Evolutionary conservation across 2,329 filamentous ascomycete species (phyloP).

Genomic region (Purpureocillium takamizusanense): DNA sequence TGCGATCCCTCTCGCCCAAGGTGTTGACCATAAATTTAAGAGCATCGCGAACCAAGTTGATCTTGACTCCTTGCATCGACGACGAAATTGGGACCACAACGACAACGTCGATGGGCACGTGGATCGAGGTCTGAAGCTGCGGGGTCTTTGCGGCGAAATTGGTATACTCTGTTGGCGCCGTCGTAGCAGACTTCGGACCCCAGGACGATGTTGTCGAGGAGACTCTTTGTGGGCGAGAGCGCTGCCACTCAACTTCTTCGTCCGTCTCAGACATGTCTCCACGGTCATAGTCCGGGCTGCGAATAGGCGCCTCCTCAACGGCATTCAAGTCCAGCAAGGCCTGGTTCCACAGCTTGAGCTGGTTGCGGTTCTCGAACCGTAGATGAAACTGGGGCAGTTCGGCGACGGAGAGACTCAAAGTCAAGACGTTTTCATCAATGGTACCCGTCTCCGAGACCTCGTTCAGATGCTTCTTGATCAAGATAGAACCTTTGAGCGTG

Average conservation of each 20-base stretch:
- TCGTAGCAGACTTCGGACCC: conserved; percentile 75
- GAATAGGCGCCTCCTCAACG: conserved; percentile 52
- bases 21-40: conserved; percentile 85
- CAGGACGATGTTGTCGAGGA: conserved; percentile 79
- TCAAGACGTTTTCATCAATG: conserved; percentile 74
- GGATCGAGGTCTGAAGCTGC: conserved; percentile 44
- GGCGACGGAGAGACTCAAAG: conserved; percentile 79
- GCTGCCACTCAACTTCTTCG: conserved; percentile 73
- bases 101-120: conserved; percentile 90
- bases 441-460: conserved; percentile 66
- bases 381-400: conserved; percentile 94
- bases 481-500: conserved; percentile 91
- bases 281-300: conserved; percentile 70
- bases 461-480: conserved; percentile 96
- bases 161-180: conserved; percentile 87
- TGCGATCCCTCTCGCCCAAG: conserved; percentile 85
- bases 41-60: conserved; percentile 84
- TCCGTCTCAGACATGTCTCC: conserved; percentile 72
- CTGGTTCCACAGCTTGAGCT: conserved; percentile 85
- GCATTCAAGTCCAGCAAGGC: conserved; percentile 77
- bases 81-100: conserved; percentile 96
- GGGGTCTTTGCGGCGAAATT: conserved; percentile 49
- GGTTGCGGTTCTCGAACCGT: conserved; percentile 72
- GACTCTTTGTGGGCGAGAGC: conserved; percentile 55
- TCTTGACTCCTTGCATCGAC: conserved; percentile 99